phyloP scores from a whole-genome alignment of 208 protist species.

The Leishmania aethiopica region DNA sequence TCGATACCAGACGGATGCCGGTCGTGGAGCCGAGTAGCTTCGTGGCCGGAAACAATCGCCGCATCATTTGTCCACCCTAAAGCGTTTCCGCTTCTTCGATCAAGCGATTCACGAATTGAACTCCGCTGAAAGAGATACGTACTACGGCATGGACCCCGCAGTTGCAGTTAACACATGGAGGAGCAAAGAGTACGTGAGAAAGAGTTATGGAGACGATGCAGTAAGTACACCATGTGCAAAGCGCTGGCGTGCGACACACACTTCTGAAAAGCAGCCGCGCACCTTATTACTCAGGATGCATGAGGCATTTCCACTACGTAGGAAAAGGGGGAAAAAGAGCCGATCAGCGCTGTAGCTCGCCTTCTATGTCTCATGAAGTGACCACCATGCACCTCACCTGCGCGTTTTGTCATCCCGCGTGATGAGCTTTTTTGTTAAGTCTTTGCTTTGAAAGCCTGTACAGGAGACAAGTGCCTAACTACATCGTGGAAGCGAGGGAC shows the following conservation, averaged over 20 bases:
- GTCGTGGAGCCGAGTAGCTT: not conserved
- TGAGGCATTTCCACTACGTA: not conserved
- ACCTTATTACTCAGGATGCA: not conserved
- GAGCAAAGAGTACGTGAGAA: not conserved
- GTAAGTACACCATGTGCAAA: not conserved
- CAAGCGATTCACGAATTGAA: not conserved
- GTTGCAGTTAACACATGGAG: not conserved
- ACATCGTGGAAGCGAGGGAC: slow-evolving; percentile 3
- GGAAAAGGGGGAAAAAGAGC: not conserved
- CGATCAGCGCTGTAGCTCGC: not conserved
- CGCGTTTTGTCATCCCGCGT: not conserved
- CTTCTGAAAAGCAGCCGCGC: too few relatives aligned
- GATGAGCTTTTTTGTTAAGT: not conserved
- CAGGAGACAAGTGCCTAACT: not conserved
- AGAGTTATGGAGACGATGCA: not conserved
- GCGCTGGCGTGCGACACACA: not conserved
- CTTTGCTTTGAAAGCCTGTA: not conserved
- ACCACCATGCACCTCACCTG: not conserved
- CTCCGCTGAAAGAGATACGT: not conserved
- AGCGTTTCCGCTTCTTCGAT: not conserved
- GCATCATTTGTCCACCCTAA: slow-evolving; percentile 6
- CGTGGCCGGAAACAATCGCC: not conserved
- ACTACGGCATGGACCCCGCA: not conserved
- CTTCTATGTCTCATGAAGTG: not conserved
- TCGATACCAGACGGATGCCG: slow-evolving; percentile 1